Base-by-base conservation (phyloP, 345 rosid genomes). In the Erucastrum elatum region DNA sequence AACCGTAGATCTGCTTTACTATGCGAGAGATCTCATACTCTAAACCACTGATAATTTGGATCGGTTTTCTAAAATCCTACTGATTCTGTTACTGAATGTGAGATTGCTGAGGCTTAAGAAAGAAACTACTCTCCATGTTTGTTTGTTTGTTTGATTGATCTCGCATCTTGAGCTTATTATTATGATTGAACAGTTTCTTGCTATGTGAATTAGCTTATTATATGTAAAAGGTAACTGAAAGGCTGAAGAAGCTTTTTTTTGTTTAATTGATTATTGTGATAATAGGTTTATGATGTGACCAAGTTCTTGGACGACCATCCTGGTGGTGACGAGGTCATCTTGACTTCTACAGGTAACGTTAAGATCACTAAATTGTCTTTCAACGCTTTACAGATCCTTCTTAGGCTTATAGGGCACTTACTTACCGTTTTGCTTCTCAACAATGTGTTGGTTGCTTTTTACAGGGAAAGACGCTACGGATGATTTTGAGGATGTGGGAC, bases 401-500 rank as follows among this genome's bases (percentile, higher is more conserved):
- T 21, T 21, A 21, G 21, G 21, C 21, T 21, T 21, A 21, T 21
- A 21, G 21, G 21, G 21, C 21, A 21, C 21, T 21, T 21, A 21
- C 21, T 21, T 21, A 21, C 21, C 21, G 0, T 21, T 21, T 21
- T 21, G 21, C 21, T 21, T 21, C 21, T 21, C 21, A 21, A 21
- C 21, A 21, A 21, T 21, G 59, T 58, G 46, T 26, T 76, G 26
- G 26, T n/a, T 3, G 58, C 15, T 68, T 51, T 0, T 21, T 21
- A 21, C 84, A 94, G 98, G 97, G 78, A 94, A 95, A 85, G 98
- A 95, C 58, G 97, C 98, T 0, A 91, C 97, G 4, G 91, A 91
- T 77, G 98, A 95, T 79, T 95, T 95, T 21, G 98, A 91, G 78
- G 97, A 95, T 81, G 94, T 95, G 11, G 99, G 97, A 9, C 99